phyloP scores from a whole-genome alignment of 2,329 filamentous ascomycete species.

The Trichoderma polysporum region DNA sequence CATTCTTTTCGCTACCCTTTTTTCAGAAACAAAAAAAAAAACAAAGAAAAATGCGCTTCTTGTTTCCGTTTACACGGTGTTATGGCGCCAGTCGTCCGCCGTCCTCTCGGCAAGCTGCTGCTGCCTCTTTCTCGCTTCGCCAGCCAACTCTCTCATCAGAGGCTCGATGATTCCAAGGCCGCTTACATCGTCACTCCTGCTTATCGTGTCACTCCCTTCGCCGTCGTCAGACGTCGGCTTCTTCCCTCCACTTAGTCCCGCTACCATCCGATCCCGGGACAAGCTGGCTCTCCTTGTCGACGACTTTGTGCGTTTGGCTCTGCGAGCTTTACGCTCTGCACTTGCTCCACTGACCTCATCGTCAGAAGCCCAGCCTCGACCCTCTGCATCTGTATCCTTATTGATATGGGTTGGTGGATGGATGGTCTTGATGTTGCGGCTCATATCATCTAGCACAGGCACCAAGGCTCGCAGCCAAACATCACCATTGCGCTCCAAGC shows the following conservation, averaged over 20 bases:
- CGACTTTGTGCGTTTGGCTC: constrained; percentile 22
- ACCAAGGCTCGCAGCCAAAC: constrained; percentile 45
- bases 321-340: constrained; percentile 17
- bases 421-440: constrained; percentile 34
- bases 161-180: constrained; percentile 45
- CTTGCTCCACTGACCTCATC: constrained; percentile 28
- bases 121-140: constrained; percentile 28
- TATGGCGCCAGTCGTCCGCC: constrained; percentile 11
- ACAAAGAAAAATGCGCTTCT: not conserved
- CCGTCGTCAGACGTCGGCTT: constrained; percentile 21
- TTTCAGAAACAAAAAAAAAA: not conserved
- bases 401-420: not conserved
- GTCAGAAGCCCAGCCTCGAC: constrained; percentile 36
- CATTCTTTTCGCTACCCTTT: not conserved
- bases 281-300: constrained; percentile 29
- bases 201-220: constrained; percentile 29
- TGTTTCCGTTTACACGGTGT: not conserved
- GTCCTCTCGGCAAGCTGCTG: constrained; percentile 16
- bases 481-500: constrained; percentile 49
- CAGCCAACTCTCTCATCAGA: constrained; percentile 45
- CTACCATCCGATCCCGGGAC: constrained; percentile 33
- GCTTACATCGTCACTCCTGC: constrained; percentile 33
- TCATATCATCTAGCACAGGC: constrained; percentile 47
- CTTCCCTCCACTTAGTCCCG: constrained; percentile 30
- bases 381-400: not conserved